Base-by-base conservation (phyloP, 106 monocot species). In the Phalaenopsis equestris region DNA sequence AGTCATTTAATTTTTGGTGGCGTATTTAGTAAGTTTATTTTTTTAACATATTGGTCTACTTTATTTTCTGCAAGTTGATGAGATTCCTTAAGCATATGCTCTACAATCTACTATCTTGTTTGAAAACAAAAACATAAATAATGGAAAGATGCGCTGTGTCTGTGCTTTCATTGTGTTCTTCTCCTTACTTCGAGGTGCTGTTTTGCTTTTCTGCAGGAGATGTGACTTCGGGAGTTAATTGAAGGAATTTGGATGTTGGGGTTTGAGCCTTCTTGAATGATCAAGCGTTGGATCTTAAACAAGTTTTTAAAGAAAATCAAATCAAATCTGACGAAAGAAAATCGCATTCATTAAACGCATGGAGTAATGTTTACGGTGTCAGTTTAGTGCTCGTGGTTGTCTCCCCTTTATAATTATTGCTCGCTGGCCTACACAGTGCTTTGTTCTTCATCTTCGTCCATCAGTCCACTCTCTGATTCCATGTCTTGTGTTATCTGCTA, bases 71-170 rank as follows among this genome's bases (percentile, higher is more conserved):
- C 83, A 84, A 87, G 78, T 57, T 80, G 87, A 65, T 83, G 76
- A 85, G 89, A 88, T 88, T 88, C 88, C 84, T 72, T 81, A 46
- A 77, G 55, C 41, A 55, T 80, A n/a, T 68, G 68, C 78, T 77
- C 78, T 77, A 14, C 21, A 81, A 75, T 70, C 19, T 72, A 79
- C 49, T 55, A 41, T 73, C 45, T 14, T 24, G 41, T 77, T 77
- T 77, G 55, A 77, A 77, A 52, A 52, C 38, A 14, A 61, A 70
- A 23, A 39, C 37, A 70, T 39, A 6, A 55, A 68, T 19, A 79
- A 39, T 52, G 65, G 67, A 80, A 82, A 90, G 90, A 90, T 93
- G 85, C 93, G 78, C 65, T 56, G 42, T 94, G 89, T 91, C 87
- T 86, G 82, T 43, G 43, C 77, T 84, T 86, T 86, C 55, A 49